These are phyloP conservation scores for Thalassiosira exigua DNA, from an alignment of 352 stramenopile genomes.

Conservation along the genomic window DNA sequence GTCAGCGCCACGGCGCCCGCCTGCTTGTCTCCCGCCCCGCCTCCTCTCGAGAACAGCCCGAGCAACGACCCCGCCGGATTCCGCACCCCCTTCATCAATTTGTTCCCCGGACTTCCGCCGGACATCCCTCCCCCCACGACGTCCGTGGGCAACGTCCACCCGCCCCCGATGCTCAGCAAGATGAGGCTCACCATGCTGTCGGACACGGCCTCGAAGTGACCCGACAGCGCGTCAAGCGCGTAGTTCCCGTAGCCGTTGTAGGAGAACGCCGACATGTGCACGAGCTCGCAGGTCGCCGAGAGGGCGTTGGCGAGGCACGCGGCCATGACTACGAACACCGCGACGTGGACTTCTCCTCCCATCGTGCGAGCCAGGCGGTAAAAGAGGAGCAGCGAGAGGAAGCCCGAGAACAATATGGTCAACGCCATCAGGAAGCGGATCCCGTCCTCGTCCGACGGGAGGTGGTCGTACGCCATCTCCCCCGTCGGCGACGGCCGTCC, in stretches of 20 bases:
- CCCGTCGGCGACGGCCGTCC: neutral
- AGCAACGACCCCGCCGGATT: slow-evolving; percentile 67
- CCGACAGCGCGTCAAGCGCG: slow-evolving; percentile 70
- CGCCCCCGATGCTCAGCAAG: slow-evolving; percentile 72
- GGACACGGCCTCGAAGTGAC: slow-evolving; percentile 78
- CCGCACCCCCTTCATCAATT: slow-evolving; percentile 60
- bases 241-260: slow-evolving; percentile 76
- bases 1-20: slow-evolving; percentile 54
- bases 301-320: slow-evolving; percentile 66
- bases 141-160: slow-evolving; percentile 83
- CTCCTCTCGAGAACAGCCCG: slow-evolving; percentile 37
- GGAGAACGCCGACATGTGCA: slow-evolving; percentile 71
- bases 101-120: slow-evolving; percentile 31
- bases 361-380: slow-evolving; percentile 42
- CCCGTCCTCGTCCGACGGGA: slow-evolving; percentile 61
- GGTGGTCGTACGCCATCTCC: slow-evolving; percentile 32
- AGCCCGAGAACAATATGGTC: slow-evolving; percentile 51
- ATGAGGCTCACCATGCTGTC: slow-evolving; percentile 79
- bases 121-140: slow-evolving; percentile 44
- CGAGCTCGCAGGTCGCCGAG: slow-evolving; percentile 70
- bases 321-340: slow-evolving; percentile 70
- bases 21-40: slow-evolving; percentile 10
- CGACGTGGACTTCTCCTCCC: slow-evolving; percentile 73
- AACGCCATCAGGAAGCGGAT: slow-evolving; percentile 55
- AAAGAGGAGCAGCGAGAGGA: slow-evolving; percentile 55